These are phyloP conservation scores for Saccharomyces hybrid DNA, from an alignment of 1,139 yeast species.

Conservation along the genomic window DNA sequence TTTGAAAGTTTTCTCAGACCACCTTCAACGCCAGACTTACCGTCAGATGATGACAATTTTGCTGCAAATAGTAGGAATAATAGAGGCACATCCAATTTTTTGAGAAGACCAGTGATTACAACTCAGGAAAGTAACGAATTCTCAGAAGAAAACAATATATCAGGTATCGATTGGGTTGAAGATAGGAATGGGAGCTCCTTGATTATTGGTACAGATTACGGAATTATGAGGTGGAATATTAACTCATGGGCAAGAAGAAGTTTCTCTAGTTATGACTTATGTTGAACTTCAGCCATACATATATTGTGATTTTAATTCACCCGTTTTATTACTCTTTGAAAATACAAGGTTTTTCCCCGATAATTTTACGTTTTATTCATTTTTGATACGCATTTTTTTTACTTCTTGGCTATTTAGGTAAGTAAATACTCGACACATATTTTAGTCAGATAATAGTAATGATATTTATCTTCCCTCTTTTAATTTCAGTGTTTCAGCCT, in stretches of 20 bases:
- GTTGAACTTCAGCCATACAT: constrained; percentile 9
- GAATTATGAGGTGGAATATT: constrained; percentile 44
- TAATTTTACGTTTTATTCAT: background rate
- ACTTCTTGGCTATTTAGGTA: background rate
- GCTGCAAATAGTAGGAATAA: constrained; percentile 5
- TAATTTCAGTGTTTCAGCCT: background rate
- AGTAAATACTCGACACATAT: background rate
- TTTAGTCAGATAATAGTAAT: background rate
- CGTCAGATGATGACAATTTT: constrained; percentile 1
- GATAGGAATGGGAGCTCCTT: constrained; percentile 37
- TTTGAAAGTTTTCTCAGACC: constrained; percentile 2
- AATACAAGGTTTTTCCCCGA: background rate
- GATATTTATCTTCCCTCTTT: background rate
- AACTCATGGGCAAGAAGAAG: constrained; percentile 47
- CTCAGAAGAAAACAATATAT: constrained; percentile 37
- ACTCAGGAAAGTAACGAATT: constrained; percentile 10
- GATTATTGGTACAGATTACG: constrained; percentile 42
- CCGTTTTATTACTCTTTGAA: background rate
- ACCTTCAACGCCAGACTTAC: constrained; percentile 1
- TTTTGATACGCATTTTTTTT: background rate
- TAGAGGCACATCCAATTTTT: background rate
- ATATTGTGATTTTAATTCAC: background rate
- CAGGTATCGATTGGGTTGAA: constrained; percentile 42
- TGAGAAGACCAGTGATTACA: constrained; percentile 8
- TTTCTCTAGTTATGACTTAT: constrained; percentile 37